Evolutionary conservation across 192 early-diverging fungal species (phyloP).

Genomic region (Haplosporangium gracile): DNA sequence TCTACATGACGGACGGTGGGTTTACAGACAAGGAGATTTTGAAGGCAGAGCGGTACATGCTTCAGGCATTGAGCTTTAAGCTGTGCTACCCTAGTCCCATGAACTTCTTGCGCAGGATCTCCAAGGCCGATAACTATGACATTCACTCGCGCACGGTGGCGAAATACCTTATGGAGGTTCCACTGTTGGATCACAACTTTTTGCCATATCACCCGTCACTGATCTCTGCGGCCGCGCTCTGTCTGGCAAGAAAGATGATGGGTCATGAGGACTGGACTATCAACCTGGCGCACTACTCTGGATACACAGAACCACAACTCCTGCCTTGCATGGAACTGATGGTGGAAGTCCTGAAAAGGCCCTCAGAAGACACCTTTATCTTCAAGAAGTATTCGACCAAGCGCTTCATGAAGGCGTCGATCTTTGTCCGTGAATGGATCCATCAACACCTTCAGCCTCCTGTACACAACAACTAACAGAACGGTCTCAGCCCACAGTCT

Average conservation of each 20-base stretch:
- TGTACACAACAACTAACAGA: slow-evolving; percentile 19
- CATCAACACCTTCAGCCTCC: slow-evolving; percentile 5
- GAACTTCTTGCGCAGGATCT: slow-evolving; percentile 91
- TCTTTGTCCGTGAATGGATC: slow-evolving; percentile 89
- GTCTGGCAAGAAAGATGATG: slow-evolving; percentile 88
- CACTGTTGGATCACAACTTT: slow-evolving; percentile 88
- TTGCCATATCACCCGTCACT: slow-evolving; percentile 76
- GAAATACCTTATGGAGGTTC: slow-evolving; percentile 97
- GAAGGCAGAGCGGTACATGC: slow-evolving; percentile 92
- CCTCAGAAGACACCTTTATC: slow-evolving; percentile 71
- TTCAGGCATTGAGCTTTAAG: slow-evolving; percentile 88
- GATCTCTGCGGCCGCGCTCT: slow-evolving; percentile 84
- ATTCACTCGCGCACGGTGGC: slow-evolving; percentile 92
- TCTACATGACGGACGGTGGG: slow-evolving; percentile 86
- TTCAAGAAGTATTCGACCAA: slow-evolving; percentile 88
- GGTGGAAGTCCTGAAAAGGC: slow-evolving; percentile 74
- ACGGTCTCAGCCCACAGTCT: neutral
- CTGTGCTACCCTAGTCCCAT: slow-evolving; percentile 92
- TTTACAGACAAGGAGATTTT: slow-evolving; percentile 88
- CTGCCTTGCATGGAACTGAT: slow-evolving; percentile 74
- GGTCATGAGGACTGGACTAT: slow-evolving; percentile 75
- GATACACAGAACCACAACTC: slow-evolving; percentile 81
- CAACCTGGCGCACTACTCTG: slow-evolving; percentile 84
- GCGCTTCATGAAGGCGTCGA: slow-evolving; percentile 84
- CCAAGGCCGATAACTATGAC: slow-evolving; percentile 92